phyloP scores from a whole-genome alignment of 1,139 yeast species.

The Zygotorulaspora mrakii region DNA sequence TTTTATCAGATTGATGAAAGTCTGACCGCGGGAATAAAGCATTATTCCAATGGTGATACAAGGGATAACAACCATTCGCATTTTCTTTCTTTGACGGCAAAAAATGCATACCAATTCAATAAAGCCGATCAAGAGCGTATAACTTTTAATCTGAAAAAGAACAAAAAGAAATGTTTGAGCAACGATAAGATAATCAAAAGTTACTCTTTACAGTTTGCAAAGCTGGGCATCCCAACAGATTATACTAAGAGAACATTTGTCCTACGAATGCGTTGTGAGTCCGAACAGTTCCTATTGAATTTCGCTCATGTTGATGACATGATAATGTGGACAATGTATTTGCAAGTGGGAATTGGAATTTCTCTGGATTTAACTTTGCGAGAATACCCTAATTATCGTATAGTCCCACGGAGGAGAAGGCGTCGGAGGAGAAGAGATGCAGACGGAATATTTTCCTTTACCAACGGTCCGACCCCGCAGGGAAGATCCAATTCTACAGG shows the following conservation, averaged over 20 bases:
- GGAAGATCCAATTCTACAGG: constrained; percentile 20
- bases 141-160: constrained; percentile 27
- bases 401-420: constrained; percentile 68
- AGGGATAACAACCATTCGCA: constrained; percentile 15
- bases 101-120: constrained; percentile 26
- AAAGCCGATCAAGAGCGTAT: constrained; percentile 35
- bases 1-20: constrained; percentile 44
- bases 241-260: constrained; percentile 45
- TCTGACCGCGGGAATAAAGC: constrained; percentile 24
- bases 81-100: constrained; percentile 16
- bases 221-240: constrained; percentile 65
- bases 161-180: constrained; percentile 35
- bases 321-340: constrained; percentile 61
- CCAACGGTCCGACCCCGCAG: constrained; percentile 11
- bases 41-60: constrained; percentile 30
- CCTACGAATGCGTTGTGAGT: constrained; percentile 59
- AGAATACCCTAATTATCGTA: constrained; percentile 62
- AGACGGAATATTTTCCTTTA: constrained; percentile 7
- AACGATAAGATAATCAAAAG: constrained; percentile 45
- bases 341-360: constrained; percentile 60
- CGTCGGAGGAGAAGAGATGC: constrained; percentile 32
- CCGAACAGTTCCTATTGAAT: constrained; percentile 60
- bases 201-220: constrained; percentile 67
- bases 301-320: constrained; percentile 55
- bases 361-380: constrained; percentile 58